phyloP scores from a whole-genome alignment of 345 rosid species.

The Eucalyptus pauciflora region DNA sequence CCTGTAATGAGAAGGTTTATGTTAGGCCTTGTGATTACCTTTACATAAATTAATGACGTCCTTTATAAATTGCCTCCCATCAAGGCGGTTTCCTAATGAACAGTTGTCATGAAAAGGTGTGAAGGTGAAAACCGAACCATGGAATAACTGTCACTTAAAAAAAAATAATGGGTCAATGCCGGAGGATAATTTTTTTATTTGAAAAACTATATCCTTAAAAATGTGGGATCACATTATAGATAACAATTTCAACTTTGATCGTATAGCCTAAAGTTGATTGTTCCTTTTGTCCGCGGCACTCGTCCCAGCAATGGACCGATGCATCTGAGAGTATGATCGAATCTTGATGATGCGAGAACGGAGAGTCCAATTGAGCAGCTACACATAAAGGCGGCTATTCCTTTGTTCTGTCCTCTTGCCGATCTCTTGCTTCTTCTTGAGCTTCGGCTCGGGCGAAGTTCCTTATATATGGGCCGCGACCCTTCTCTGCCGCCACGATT shows the following conservation, averaged over 20 bases:
- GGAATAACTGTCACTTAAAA: too few relatives aligned
- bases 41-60: too few relatives aligned
- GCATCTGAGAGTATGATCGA: slow-evolving; percentile 9
- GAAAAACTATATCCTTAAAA: too few relatives aligned
- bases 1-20: too few relatives aligned
- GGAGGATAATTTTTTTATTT: too few relatives aligned
- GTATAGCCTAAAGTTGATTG: slow-evolving; percentile 33
- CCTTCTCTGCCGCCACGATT: neutral
- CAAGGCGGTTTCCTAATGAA: too few relatives aligned
- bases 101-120: too few relatives aligned
- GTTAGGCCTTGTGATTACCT: too few relatives aligned
- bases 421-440: neutral
- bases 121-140: too few relatives aligned
- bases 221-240: too few relatives aligned
- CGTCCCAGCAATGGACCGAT: slow-evolving; percentile 36
- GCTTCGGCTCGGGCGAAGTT: neutral
- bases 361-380: neutral
- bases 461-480: neutral
- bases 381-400: neutral
- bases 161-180: too few relatives aligned
- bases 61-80: too few relatives aligned
- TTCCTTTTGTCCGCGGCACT: slow-evolving; percentile 21
- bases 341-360: neutral
- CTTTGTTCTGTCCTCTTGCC: neutral
- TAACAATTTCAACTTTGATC: neutral